These are phyloP conservation scores for Hyparrhenia diplandra DNA, from an alignment of 176 grass and related monocot genomes.

Conservation along the genomic window DNA sequence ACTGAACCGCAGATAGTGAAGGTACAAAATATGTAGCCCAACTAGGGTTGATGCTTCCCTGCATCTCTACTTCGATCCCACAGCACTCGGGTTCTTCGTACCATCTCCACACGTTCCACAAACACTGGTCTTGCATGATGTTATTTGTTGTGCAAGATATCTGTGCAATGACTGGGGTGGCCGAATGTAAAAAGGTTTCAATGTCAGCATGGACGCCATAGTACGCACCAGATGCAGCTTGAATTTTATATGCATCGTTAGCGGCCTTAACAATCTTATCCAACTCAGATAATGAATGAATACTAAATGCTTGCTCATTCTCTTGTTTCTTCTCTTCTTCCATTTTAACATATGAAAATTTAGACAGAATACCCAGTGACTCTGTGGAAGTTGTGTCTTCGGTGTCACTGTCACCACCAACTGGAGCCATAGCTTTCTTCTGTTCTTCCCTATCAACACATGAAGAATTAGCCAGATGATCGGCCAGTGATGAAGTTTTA, in stretches of 20 bases:
- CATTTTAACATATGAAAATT: neutral
- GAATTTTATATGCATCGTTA: constrained; percentile 34
- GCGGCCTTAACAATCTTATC: constrained; percentile 29
- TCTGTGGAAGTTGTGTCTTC: neutral
- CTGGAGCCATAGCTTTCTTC: neutral
- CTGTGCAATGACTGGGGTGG: constrained; percentile 39
- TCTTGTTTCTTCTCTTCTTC: neutral
- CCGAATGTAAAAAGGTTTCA: constrained; percentile 39
- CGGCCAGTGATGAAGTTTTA: too few species aligned
- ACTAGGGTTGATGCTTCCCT: neutral
- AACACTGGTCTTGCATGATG: neutral
- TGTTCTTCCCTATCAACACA: constrained; percentile 3
- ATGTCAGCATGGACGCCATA: constrained; percentile 21
- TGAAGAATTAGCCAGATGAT: neutral
- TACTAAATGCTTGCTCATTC: neutral
- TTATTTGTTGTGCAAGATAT: constrained; percentile 2
- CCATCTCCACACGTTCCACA: constrained; percentile 36
- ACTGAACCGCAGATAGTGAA: constrained; percentile 51
- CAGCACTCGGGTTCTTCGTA: constrained; percentile 44
- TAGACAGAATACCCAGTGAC: neutral
- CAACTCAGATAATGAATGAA: constrained; percentile 13
- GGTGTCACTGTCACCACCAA: neutral
- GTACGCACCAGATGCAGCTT: neutral
- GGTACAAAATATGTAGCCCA: constrained; percentile 40
- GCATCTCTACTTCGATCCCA: constrained; percentile 43